Percentiles rank a stretch among this genome's conserved stretches.
These are phyloP conservation scores for Spongospora subterranea DNA, from an alignment of 208 protist genomes.

Conservation along the genomic window DNA sequence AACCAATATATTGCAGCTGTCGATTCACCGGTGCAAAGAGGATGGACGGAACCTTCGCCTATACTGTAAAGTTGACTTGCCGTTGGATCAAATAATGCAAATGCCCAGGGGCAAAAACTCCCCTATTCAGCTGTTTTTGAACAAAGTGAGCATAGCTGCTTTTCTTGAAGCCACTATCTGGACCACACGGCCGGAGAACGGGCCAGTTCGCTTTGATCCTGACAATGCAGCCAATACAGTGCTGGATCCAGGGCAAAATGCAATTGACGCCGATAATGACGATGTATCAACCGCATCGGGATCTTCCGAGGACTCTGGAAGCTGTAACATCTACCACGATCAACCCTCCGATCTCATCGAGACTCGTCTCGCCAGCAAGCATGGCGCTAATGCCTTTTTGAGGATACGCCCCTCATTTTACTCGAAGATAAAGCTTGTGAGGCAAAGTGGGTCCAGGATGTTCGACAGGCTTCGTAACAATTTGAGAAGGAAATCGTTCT, in stretches of 20 bases:
- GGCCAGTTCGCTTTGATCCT: neutral
- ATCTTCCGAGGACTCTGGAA: neutral
- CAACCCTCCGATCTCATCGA: neutral
- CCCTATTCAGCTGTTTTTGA: neutral
- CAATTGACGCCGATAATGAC: conserved; percentile 1
- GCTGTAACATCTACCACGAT: neutral
- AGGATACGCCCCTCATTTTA: neutral
- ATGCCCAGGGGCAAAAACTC: neutral
- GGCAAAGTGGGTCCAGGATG: neutral
- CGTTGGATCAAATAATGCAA: conserved; percentile 25
- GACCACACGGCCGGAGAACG: neutral
- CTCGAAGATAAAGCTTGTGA: conserved; percentile 54
- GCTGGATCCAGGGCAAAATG: no score
- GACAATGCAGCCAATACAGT: neutral
- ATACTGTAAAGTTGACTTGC: neutral
- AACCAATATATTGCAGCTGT: neutral
- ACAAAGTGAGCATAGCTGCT: neutral
- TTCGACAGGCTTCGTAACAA: neutral
- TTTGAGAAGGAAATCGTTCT: neutral
- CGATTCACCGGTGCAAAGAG: conserved; percentile 19
- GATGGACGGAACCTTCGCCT: conserved; percentile 13
- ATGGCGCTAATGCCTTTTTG: neutral
- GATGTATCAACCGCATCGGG: neutral
- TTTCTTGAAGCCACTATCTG: neutral
- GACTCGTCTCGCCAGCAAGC: neutral